Base-by-base conservation (phyloP, 108 stramenopile genomes). In the Skeletonema potamos region DNA sequence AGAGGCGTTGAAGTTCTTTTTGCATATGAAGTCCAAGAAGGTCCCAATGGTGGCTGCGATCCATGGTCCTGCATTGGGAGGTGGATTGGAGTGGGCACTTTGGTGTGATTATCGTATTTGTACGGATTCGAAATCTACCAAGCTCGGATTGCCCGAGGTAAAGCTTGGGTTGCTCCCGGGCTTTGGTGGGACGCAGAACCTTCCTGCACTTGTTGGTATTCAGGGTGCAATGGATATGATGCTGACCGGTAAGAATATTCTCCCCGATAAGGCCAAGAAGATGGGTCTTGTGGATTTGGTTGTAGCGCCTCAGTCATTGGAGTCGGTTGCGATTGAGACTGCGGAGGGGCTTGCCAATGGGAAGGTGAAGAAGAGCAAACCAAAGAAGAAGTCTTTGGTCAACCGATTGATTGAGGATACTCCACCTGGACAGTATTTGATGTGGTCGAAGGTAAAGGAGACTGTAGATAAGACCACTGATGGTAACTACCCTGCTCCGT, bases 41-140 rank as follows among this genome's bases (percentile, higher is more conserved):
- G 82, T 96, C 20, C 99, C 99, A 7, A 65, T 98, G 60, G 97
- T 99, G 26, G 92, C 87, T 24, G 99, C 97, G 55, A 98, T 99
- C 79, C 84, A 99, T 74, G 99, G 99, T 20, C 90, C 92, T 8
- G 95, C 95, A 15, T 82, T 99, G 6, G 99, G 99, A 28, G 99
- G 99, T n/a, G 99, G 99, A 2, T 77, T 99, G 64, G 99, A 99
- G 72, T 96, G 97, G 96, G 96, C 97, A n/a, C 76, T 99, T 62
- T 96, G 97, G 94, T 98, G 98, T 76, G 96, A 97, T 79, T 99
- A 98, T 81, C 93, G 97, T 64, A 86, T 99, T 56, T 97, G 95
- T 74, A 92, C 96, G 24, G 92, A 98, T 58, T 80, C 82, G 18
- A 58, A 87, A 2, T 98, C 98, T 68, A 98, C 98, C 37, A 97